Base-by-base conservation (phyloP, 352 stramenopile genomes). In the Paralagenidium karlingii region DNA sequence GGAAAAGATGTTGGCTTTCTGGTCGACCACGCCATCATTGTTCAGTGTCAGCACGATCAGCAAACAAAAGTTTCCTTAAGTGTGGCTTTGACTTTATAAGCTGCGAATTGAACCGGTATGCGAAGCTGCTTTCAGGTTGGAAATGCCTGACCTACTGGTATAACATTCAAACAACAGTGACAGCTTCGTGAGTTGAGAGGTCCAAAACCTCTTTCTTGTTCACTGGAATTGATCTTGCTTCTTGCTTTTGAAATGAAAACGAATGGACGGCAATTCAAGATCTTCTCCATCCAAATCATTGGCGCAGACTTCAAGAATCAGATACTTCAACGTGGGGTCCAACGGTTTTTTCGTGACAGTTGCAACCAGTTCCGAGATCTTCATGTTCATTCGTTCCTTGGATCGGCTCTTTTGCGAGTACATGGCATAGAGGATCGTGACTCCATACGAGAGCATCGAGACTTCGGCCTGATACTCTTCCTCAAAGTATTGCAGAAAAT, bases 381-480 rank as follows among this genome's bases (percentile, higher is more conserved):
- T 94, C 94, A 98, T 98, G 19, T 73, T 70, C 85, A 98, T 97
- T 33, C 95, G 81, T 58, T 98, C 92, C 57, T 89, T 88, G 29
- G 74, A 89, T 8, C 74, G 66, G 18, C 77, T 88, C 51, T 91
- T 91, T 22, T 68, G 57, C 44, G 77, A 90, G 55, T 91, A 91
- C 77, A 91, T 91, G 15, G 77, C 75, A 41, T 93, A 93, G 8
- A 93, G 52, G 43, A 94, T 87, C 47, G 77, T 92, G 27, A 89
- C 93, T 22, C 96, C 96, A 51, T 98, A 96, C 40, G 85, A 97
- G 16, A 99, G 74, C 96, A 99, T 99, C 26, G 85, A 94, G 19
- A 99, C 84, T 53, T 99, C 94, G 26, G 96, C 75, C 22, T 96
- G 94, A 59, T 98, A 98, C 53, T 97, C 71, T 12, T 84, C 83